Percentiles rank a stretch among this genome's conserved stretches.
These are phyloP conservation scores for Brassica rapa DNA, from an alignment of 345 rosid species.

Conservation along the genomic window DNA sequence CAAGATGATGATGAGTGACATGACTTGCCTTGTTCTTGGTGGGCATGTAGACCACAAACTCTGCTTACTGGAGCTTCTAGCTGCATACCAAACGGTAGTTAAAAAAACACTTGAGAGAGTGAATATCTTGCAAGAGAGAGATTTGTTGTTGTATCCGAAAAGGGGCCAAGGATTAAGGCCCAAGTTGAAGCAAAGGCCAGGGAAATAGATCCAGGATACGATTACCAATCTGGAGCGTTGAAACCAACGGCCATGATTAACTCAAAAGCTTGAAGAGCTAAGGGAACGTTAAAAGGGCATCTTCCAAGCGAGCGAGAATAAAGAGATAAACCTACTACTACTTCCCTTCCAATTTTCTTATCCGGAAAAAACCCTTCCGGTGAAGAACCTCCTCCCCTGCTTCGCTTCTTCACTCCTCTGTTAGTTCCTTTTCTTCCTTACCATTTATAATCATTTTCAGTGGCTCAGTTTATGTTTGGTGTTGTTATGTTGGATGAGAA, in stretches of 20 bases:
- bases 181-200: neutral
- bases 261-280: conserved; percentile 27
- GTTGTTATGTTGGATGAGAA: neutral
- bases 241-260: conserved; percentile 50
- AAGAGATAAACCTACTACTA: conserved; percentile 36
- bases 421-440: conserved; percentile 1
- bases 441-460: neutral
- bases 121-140: too few species aligned
- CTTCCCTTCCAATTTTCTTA: neutral
- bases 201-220: neutral
- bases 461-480: conserved; percentile 4
- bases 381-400: neutral
- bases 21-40: conserved; percentile 72
- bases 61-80: too few species aligned
- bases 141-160: neutral
- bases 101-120: too few species aligned
- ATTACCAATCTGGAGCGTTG: conserved; percentile 16
- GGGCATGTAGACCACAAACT: conserved; percentile 52
- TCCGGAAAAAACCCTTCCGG: conserved; percentile 31
- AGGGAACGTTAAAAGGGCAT: conserved; percentile 14
- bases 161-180: neutral
- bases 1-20: neutral
- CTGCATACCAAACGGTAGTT: too few species aligned
- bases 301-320: conserved; percentile 5
- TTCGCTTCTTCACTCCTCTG: conserved; percentile 5